Evolutionary conservation across 2,329 filamentous ascomycete species (phyloP).

Genomic region (Sphaerostilbella broomeana): DNA sequence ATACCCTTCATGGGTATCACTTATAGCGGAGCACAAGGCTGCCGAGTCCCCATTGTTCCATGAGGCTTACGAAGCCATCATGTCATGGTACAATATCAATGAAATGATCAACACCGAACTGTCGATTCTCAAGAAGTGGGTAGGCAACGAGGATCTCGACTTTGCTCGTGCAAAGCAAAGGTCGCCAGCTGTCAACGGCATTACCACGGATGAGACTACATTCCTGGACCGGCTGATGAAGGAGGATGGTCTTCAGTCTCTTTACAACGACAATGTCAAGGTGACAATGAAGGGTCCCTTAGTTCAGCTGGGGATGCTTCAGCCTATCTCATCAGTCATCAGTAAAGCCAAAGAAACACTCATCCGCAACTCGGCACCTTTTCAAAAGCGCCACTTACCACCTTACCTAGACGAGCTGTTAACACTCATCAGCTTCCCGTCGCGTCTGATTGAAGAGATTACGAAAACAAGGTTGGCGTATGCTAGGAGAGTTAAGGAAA

Average conservation of each 20-base stretch:
- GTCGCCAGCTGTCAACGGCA: slow-evolving; percentile 58
- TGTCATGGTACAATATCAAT: slow-evolving; percentile 96
- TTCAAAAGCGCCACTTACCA: slow-evolving; percentile 82
- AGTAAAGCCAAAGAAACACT: slow-evolving; percentile 88
- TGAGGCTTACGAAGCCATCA: slow-evolving; percentile 79
- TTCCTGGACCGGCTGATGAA: slow-evolving; percentile 94
- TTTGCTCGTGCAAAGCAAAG: slow-evolving; percentile 70
- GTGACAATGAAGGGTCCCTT: slow-evolving; percentile 65
- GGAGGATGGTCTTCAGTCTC: slow-evolving; percentile 85
- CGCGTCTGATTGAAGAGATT: slow-evolving; percentile 90
- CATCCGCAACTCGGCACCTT: slow-evolving; percentile 77
- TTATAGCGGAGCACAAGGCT: slow-evolving; percentile 68
- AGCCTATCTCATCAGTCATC: slow-evolving; percentile 78
- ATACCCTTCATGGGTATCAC: slow-evolving; percentile 72
- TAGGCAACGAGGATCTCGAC: slow-evolving; percentile 91
- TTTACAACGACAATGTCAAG: slow-evolving; percentile 64
- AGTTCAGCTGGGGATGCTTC: slow-evolving; percentile 66
- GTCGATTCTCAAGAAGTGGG: slow-evolving; percentile 87
- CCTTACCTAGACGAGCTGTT: slow-evolving; percentile 95
- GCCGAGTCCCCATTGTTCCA: slow-evolving; percentile 71
- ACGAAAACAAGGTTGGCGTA: slow-evolving; percentile 88
- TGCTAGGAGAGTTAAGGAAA: slow-evolving; percentile 91
- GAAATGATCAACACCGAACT: slow-evolving; percentile 94
- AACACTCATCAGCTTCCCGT: slow-evolving; percentile 94
- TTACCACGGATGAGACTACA: slow-evolving; percentile 77